Percentiles rank a stretch among this genome's conserved stretches.
phyloP scores from a whole-genome alignment of 495 filamentous ascomycete genomes.

The Aspergillus mulundensis region DNA sequence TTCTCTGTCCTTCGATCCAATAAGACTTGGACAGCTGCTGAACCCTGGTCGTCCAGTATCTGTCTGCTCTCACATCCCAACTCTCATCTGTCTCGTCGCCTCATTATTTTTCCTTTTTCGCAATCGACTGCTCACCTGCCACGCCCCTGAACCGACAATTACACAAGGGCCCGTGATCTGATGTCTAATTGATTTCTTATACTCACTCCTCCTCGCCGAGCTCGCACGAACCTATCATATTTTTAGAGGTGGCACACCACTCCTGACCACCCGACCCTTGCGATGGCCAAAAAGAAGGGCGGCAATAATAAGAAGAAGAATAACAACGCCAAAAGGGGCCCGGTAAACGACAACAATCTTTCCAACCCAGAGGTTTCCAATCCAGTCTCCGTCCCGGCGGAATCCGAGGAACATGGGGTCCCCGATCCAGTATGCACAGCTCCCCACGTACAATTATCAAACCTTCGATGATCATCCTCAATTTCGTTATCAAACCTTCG shows the following conservation, averaged over 20 bases:
- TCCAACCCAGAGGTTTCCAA: constrained; percentile 24
- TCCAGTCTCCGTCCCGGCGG: constrained; percentile 26
- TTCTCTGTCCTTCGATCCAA: constrained; percentile 21
- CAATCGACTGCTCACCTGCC: constrained; percentile 10
- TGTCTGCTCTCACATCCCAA: constrained; percentile 23
- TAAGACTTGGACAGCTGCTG: constrained; percentile 26
- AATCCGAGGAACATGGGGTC: constrained; percentile 32
- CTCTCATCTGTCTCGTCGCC: constrained; percentile 18
- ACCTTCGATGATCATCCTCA: constrained; percentile 21
- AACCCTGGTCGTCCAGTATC: constrained; percentile 24
- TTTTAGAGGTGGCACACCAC: constrained; percentile 23
- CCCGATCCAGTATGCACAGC: constrained; percentile 40
- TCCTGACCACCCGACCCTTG: constrained; percentile 27
- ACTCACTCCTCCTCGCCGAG: constrained; percentile 21
- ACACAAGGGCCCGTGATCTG: constrained; percentile 29
- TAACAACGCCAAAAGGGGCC: constrained; percentile 22
- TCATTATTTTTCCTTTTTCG: constrained; percentile 23
- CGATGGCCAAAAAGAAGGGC: constrained; percentile 32
- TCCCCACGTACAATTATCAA: constrained; percentile 40
- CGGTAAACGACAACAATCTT: constrained; percentile 25
- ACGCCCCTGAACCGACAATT: constrained; percentile 24
- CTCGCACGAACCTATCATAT: constrained; percentile 23
- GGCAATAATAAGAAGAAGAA: constrained; percentile 38
- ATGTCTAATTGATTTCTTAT: constrained; percentile 28
- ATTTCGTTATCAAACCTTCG: constrained; percentile 38